A percentile compares a stretch with the other conserved stretches of the same genome.
phyloP scores from a whole-genome alignment of 768 basidiomycete genomes.

The Serpula lacrymans region DNA sequence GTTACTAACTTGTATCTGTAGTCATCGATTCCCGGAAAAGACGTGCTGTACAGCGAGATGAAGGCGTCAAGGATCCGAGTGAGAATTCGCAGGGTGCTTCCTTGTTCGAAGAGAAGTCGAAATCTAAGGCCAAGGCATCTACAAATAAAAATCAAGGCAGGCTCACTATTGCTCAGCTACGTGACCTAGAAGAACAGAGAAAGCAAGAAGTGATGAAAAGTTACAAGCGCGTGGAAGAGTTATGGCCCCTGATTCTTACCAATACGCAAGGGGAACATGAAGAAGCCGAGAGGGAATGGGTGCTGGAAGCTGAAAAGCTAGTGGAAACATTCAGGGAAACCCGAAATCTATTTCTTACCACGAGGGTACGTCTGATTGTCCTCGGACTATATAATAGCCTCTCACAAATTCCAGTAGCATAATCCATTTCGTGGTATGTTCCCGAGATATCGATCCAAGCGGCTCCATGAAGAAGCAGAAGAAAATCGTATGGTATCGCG shows the following conservation, averaged over 20 bases:
- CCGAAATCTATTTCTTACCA: constrained; percentile 74
- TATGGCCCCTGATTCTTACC: constrained; percentile 56
- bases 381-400: neutral
- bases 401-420: constrained; percentile 25
- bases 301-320: constrained; percentile 79
- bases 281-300: constrained; percentile 67
- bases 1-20: constrained; percentile 14
- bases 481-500: constrained; percentile 74
- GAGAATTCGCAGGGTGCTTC: constrained; percentile 38
- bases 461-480: constrained; percentile 48
- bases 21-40: constrained; percentile 63
- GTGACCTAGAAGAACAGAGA: constrained; percentile 60
- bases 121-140: constrained; percentile 34
- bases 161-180: constrained; percentile 55
- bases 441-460: constrained; percentile 40
- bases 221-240: constrained; percentile 55
- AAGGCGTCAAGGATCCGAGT: constrained; percentile 11
- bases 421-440: constrained; percentile 72
- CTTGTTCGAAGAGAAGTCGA: constrained; percentile 58
- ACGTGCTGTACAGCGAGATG: constrained; percentile 25
- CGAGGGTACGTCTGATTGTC: constrained; percentile 50
- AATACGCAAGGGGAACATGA: constrained; percentile 20
- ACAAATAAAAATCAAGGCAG: constrained; percentile 38
- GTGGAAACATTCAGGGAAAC: constrained; percentile 90
- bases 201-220: constrained; percentile 62